Conservation (phyloP, 2,329 filamentous ascomycete species). For the Pseudogymnoascus sp. region DNA sequence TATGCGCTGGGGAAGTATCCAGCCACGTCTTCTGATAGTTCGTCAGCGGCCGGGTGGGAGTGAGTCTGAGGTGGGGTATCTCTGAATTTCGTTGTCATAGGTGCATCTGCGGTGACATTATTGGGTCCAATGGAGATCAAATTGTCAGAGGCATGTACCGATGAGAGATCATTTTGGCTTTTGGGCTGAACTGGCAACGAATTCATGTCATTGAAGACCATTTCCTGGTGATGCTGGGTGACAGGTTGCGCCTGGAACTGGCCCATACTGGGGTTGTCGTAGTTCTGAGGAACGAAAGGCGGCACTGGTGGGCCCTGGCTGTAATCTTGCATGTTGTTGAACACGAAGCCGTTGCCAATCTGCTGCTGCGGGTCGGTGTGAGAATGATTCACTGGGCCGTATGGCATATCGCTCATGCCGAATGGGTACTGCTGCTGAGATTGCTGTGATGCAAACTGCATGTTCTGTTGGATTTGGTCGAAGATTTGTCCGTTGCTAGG, state of each 20-base stretch:
- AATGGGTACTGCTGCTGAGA: not conserved
- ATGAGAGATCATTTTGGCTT: not conserved
- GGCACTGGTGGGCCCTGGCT: not conserved
- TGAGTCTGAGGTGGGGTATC: not conserved
- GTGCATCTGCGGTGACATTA: not conserved
- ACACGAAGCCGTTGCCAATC: not conserved
- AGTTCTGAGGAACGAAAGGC: not conserved
- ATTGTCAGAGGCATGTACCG: not conserved
- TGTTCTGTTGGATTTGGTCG: not conserved
- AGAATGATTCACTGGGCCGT: not conserved
- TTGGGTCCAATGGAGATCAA: not conserved
- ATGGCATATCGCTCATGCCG: not conserved
- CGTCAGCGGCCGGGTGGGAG: not conserved
- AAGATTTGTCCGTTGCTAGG: not conserved
- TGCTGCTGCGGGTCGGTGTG: not conserved
- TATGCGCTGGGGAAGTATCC: constrained; percentile 2
- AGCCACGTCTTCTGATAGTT: not conserved
- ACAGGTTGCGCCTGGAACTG: not conserved
- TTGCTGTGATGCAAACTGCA: not conserved
- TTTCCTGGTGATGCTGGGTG: not conserved
- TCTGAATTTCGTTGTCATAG: not conserved
- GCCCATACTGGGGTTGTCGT: not conserved
- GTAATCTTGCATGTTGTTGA: not conserved
- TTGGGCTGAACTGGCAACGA: not conserved
- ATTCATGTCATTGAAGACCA: not conserved